Conservation (phyloP, 1,284 basidiomycete genomes). For the Boletus sp. region DNA sequence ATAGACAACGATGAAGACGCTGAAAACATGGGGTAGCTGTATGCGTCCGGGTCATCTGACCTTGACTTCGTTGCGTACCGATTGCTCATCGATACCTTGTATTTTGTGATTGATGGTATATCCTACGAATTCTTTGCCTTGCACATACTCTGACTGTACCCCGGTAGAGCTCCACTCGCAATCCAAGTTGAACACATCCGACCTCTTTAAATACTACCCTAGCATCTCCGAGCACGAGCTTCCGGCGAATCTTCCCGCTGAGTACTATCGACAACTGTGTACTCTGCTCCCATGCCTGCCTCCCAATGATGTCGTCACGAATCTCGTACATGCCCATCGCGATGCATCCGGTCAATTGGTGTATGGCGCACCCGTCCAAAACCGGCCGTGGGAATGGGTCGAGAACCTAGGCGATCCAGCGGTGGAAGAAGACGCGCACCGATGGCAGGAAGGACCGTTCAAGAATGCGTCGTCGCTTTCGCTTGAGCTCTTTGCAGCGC, state of each 20-base stretch:
- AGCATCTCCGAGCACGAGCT: slow-evolving; percentile 47
- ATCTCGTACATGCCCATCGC: slow-evolving; percentile 55
- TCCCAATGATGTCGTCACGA: slow-evolving; percentile 47
- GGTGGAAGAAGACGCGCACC: slow-evolving; percentile 18
- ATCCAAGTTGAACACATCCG: slow-evolving; percentile 42
- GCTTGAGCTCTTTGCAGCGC: slow-evolving; percentile 64
- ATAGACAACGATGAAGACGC: background rate
- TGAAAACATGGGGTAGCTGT: slow-evolving; percentile 37
- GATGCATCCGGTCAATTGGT: slow-evolving; percentile 43
- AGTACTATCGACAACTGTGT: slow-evolving; percentile 52
- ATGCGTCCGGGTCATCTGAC: slow-evolving; percentile 44
- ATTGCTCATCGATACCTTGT: slow-evolving; percentile 67
- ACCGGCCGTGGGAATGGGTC: slow-evolving; percentile 82
- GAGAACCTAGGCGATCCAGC: slow-evolving; percentile 67
- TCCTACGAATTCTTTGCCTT: background rate
- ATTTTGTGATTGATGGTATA: slow-evolving; percentile 70
- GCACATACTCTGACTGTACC: background rate
- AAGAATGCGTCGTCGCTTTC: slow-evolving; percentile 71
- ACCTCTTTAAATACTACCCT: slow-evolving; percentile 65
- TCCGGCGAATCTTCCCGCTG: slow-evolving; percentile 50
- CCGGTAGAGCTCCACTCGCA: slow-evolving; percentile 58
- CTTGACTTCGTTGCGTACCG: slow-evolving; percentile 57
- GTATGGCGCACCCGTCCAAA: slow-evolving; percentile 52
- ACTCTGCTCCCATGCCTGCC: slow-evolving; percentile 47
- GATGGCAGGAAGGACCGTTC: slow-evolving; percentile 40